phyloP scores from a whole-genome alignment of 1,284 basidiomycete species.

The Cystobasidium pallidum region DNA sequence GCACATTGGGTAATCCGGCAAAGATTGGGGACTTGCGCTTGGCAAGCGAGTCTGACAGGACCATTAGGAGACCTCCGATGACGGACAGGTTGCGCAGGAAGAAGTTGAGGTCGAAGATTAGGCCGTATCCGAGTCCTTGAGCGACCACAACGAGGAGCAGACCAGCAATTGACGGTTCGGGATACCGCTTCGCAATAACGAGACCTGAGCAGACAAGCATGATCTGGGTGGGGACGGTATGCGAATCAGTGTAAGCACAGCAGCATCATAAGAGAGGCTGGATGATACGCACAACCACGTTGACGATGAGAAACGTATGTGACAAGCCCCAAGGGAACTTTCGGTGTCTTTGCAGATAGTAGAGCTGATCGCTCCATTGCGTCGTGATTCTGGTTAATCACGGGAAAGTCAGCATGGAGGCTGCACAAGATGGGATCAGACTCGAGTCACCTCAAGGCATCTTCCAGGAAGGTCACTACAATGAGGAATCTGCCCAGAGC shows the following conservation, averaged over 20 bases:
- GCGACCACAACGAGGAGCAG: slow-evolving; percentile 89
- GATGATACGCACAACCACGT: slow-evolving; percentile 77
- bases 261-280: too few relatives aligned
- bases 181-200: slow-evolving; percentile 83
- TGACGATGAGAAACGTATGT: slow-evolving; percentile 86
- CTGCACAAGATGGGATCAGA: not conserved
- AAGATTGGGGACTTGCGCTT: slow-evolving; percentile 79
- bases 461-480: slow-evolving; percentile 97
- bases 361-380: slow-evolving; percentile 94
- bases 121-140: slow-evolving; percentile 89
- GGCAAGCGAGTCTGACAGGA: slow-evolving; percentile 91
- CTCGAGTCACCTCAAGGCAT: slow-evolving; percentile 69
- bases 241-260: slow-evolving; percentile 14
- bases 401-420: slow-evolving; percentile 6
- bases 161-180: slow-evolving; percentile 85
- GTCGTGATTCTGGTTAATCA: slow-evolving; percentile 63
- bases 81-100: slow-evolving; percentile 95
- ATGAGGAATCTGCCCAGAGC: slow-evolving; percentile 95
- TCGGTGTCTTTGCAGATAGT: slow-evolving; percentile 94
- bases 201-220: slow-evolving; percentile 88
- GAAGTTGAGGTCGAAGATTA: slow-evolving; percentile 98
- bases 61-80: slow-evolving; percentile 93
- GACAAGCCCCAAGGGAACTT: slow-evolving; percentile 93
- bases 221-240: slow-evolving; percentile 62
- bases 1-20: slow-evolving; percentile 78